These are phyloP conservation scores for Geotrichum ghanense DNA, from an alignment of 805 yeast genomes.

Conservation along the genomic window DNA sequence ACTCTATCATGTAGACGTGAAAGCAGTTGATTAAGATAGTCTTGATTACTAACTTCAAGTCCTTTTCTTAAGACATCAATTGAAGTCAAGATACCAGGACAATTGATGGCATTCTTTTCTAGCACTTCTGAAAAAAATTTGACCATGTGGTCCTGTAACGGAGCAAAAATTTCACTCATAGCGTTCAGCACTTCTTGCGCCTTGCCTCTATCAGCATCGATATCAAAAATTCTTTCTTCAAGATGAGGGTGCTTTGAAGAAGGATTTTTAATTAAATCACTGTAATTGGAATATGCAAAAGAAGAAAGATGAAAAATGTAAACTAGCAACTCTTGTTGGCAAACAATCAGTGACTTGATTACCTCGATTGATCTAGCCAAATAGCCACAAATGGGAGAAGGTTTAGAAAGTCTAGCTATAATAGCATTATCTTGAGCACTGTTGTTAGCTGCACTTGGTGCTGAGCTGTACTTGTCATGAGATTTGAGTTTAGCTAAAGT, in stretches of 20 bases:
- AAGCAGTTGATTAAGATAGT: constrained; percentile 42
- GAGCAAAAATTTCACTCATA: constrained; percentile 37
- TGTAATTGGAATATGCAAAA: constrained; percentile 28
- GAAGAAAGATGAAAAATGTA: constrained; percentile 37
- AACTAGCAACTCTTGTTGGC: constrained; percentile 40
- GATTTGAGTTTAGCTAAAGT: constrained; percentile 14
- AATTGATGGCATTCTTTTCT: constrained; percentile 30
- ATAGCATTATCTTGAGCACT: background rate
- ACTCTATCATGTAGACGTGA: constrained; percentile 42
- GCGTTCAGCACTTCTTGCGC: constrained; percentile 36
- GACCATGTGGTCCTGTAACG: constrained; percentile 22
- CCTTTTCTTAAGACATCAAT: constrained; percentile 31
- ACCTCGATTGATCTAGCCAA: background rate
- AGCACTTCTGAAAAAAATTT: constrained; percentile 26
- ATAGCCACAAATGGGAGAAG: constrained; percentile 1
- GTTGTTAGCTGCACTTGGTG: background rate
- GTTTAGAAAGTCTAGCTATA: background rate
- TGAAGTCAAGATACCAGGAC: constrained; percentile 32
- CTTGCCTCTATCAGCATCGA: constrained; percentile 36
- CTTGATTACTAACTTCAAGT: constrained; percentile 47
- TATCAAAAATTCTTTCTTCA: constrained; percentile 25
- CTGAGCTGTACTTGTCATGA: constrained; percentile 1
- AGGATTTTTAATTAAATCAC: constrained; percentile 28
- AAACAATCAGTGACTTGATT: constrained; percentile 9
- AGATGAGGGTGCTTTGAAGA: constrained; percentile 15